phyloP scores from a whole-genome alignment of 306 rosid species.

The Acmispon strigosus region DNA sequence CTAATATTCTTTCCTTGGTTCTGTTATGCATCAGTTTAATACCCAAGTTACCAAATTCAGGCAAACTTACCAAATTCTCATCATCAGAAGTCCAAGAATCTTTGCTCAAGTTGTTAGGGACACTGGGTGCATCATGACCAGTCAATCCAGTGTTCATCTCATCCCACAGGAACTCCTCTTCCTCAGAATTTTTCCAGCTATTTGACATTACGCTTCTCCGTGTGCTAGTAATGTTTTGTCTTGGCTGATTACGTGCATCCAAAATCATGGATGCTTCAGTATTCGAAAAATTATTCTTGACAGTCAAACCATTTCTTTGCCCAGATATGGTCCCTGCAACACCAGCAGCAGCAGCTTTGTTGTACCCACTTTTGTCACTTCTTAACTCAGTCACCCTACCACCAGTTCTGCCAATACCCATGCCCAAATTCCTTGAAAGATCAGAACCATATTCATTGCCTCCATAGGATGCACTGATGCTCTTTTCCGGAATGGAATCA shows the following conservation, averaged over 20 bases:
- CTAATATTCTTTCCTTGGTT: too few species aligned
- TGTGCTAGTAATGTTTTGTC: constrained; percentile 32
- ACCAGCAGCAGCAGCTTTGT: neutral
- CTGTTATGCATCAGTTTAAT: too few species aligned
- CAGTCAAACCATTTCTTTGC: constrained; percentile 63
- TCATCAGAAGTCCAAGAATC: constrained; percentile 57
- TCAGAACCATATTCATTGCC: constrained; percentile 49
- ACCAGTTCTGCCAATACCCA: constrained; percentile 34
- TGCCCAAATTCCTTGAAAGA: constrained; percentile 41
- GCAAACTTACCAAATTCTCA: constrained; percentile 63
- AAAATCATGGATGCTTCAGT: constrained; percentile 34
- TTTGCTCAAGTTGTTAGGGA: constrained; percentile 29
- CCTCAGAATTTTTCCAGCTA: constrained; percentile 91
- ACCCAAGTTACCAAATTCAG: too few species aligned
- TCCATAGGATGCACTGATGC: constrained; percentile 33
- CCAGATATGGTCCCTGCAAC: constrained; percentile 41
- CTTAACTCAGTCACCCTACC: constrained; percentile 23
- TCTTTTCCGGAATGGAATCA: constrained; percentile 57
- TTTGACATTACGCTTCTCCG: constrained; percentile 38
- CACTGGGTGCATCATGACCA: constrained; percentile 31
- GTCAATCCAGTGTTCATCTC: constrained; percentile 53
- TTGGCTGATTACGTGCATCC: constrained; percentile 34
- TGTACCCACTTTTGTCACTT: too few species aligned
- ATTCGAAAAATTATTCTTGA: constrained; percentile 43
- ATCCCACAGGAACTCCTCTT: constrained; percentile 89